Evolutionary conservation across 345 rosid species (phyloP), one percentile per base, ranked within the genome.

Genomic region (Microthlaspi erraticum): DNA sequence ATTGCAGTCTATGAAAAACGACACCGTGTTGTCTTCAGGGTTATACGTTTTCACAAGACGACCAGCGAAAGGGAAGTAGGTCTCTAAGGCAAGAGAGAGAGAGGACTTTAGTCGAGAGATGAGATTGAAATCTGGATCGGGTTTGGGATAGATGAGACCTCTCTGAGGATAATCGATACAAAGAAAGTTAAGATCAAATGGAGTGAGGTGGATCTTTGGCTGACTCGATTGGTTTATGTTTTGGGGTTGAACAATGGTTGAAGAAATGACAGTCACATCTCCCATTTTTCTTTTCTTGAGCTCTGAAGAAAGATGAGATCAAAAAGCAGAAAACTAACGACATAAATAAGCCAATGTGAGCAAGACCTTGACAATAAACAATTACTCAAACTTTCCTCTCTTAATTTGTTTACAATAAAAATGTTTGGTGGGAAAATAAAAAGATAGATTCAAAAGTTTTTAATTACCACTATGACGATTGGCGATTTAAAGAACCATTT

Each of bases 1-100:
- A 33, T 59, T 9, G 59, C 69, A 71, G 2, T 50, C 62, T 11
- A 71, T 42, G 54, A n/a, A 33, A 33, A 71, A 42, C 29, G 76
- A 71, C 23, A 6, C 79, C 80, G 56, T 83, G 4, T 60, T 12
- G 60, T 60, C 75, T 13, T 71, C 52, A 8, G 5, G 64, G 49
- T 71, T 50, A 5, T 60, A 19, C 6, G 7, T 8, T 46, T 60
- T 59, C 13, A 20, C 60, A 3, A 70, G 60, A 60, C 51, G 60
- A 3, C 75, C 75, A 2, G 75, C 60, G 14, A 70, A 60, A 1
- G 68, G 75, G 51, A 46, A 70, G 60, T 46, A 70, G 16, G 38
- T 60, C 2, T 48, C 60, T 14, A 71, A 33, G 52, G 75, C 68
- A 8, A 5, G 4, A 0, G 68, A 51, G 6, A 60, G 75, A 26